Conservation (phyloP, 441 rosid species). For the Brassica balearica region DNA sequence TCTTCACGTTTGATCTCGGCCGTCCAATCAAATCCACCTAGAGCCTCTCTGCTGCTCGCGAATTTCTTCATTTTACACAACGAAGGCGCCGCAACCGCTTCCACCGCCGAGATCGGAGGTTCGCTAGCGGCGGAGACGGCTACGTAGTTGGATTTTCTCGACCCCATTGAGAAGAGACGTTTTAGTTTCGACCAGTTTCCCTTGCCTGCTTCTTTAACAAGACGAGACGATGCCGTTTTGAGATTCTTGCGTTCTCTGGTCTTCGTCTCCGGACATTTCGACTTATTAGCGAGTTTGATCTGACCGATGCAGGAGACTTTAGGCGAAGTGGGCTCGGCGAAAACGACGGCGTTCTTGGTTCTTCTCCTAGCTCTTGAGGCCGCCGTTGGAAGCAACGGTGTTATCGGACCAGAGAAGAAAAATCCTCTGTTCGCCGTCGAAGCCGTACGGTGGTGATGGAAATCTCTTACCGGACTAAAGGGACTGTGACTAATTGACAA, state of each 20-base stretch:
- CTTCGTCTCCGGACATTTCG: slow-evolving; percentile 44
- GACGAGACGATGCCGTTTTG: slow-evolving; percentile 12
- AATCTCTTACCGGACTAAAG: slow-evolving; percentile 69
- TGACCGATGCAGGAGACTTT: slow-evolving; percentile 94
- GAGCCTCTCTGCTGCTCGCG: slow-evolving; percentile 65
- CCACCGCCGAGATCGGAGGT: slow-evolving; percentile 23
- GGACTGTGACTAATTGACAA: slow-evolving; percentile 57
- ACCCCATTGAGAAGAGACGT: slow-evolving; percentile 46
- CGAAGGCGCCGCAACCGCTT: slow-evolving; percentile 48
- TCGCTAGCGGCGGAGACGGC: slow-evolving; percentile 18
- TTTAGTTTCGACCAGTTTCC: slow-evolving; percentile 42
- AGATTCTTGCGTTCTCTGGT: slow-evolving; percentile 27
- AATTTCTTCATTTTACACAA: slow-evolving; percentile 75
- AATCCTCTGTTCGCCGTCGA: slow-evolving; percentile 44
- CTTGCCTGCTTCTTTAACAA: slow-evolving; percentile 30
- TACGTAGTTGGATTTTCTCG: slow-evolving; percentile 41
- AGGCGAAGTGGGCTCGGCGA: slow-evolving; percentile 86
- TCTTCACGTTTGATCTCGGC: slow-evolving; percentile 52
- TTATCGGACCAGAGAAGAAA: slow-evolving; percentile 62
- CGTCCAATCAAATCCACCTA: slow-evolving; percentile 67
- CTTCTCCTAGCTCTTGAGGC: slow-evolving; percentile 55
- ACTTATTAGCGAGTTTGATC: slow-evolving; percentile 54
- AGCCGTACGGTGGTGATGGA: slow-evolving; percentile 30
- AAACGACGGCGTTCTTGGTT: slow-evolving; percentile 45
- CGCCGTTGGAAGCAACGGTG: slow-evolving; percentile 60